Evolutionary conservation across 495 filamentous ascomycete species (phyloP), one percentile per base, ranked within the genome.

Genomic region (Penicillium roqueforti): DNA sequence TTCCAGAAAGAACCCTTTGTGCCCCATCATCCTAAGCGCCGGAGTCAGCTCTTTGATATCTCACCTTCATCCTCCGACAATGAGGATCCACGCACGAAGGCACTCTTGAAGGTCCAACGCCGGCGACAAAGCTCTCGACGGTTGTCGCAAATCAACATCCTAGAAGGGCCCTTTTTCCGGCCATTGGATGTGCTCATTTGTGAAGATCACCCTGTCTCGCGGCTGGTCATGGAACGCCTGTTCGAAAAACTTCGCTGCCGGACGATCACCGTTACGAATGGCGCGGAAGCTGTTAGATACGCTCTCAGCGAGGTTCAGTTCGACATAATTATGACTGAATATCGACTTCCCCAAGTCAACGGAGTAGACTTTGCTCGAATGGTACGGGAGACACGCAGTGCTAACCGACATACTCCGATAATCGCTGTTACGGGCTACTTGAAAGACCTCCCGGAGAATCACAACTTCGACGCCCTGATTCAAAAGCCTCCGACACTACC

Each of bases 11-110:
- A 95, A 55, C 73, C 87, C 31, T 83, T 90, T 55, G 58, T 81
- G 6, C 83, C 87, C 0, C 78, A 83, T 26, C 92, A 96, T 54
- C 82, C 91, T 62, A 96, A 97, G 68, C 88, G 92, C 25, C 82
- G 91, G 58, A 97, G 91, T 65, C 92, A 96, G 65, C 85, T 97
- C 7, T 89, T 96, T 60, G 95, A 97, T 65, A 87, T 96, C 68
- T 97, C 95, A 4, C 93, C 93, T 25, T 97, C 93, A 0, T 97
- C 95, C 0, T 98, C 93, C 0, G 93, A 98, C 66, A 97, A 95
- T 57, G 93, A 98, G 66, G 92, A 95, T 32, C 85, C 92, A 14
- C 87, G 92, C 59, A 85, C 89, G 3, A 95, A 90, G 65, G 92
- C 91, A 29, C 77, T 97, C 18, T 79, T 97, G n/a, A 88, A 95